A percentile compares a stretch with the other conserved stretches of the same genome.
Evolutionary conservation across 148 eudicot genomes (phyloP).

Genomic region (Arctostaphylos glauca): DNA sequence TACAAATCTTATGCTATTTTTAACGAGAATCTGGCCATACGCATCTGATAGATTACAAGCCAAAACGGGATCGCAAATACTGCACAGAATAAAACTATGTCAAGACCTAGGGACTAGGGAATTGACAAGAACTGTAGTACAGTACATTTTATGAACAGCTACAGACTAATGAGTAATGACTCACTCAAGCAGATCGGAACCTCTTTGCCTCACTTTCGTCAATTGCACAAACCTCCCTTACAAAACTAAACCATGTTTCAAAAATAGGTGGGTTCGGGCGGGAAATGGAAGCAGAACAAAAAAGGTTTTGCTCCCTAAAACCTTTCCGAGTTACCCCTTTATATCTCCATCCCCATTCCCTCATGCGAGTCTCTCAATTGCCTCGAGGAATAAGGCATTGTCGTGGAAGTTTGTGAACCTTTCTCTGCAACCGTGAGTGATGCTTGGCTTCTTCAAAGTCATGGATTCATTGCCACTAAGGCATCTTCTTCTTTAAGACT

Average conservation of each 20-base stretch:
- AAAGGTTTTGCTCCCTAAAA: constrained; percentile 23
- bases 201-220: constrained; percentile 31
- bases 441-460: constrained; percentile 49
- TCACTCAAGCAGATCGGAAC: constrained; percentile 39
- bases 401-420: constrained; percentile 47
- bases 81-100: neutral
- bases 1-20: neutral
- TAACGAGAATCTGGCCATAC: neutral
- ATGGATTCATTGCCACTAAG: constrained; percentile 67
- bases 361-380: constrained; percentile 63
- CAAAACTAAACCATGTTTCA: constrained; percentile 34
- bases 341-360: constrained; percentile 45
- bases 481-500: constrained; percentile 51
- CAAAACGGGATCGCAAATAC: neutral
- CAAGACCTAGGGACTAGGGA: neutral
- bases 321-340: constrained; percentile 57
- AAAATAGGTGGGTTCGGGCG: constrained; percentile 16
- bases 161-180: neutral
- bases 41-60: neutral
- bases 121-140: neutral
- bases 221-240: constrained; percentile 36
- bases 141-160: neutral
- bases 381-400: constrained; percentile 49
- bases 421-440: constrained; percentile 47
- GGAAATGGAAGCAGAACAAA: constrained; percentile 15